Evolutionary conservation across 2,329 filamentous ascomycete species (phyloP).

Genomic region (Phialophora expanda): DNA sequence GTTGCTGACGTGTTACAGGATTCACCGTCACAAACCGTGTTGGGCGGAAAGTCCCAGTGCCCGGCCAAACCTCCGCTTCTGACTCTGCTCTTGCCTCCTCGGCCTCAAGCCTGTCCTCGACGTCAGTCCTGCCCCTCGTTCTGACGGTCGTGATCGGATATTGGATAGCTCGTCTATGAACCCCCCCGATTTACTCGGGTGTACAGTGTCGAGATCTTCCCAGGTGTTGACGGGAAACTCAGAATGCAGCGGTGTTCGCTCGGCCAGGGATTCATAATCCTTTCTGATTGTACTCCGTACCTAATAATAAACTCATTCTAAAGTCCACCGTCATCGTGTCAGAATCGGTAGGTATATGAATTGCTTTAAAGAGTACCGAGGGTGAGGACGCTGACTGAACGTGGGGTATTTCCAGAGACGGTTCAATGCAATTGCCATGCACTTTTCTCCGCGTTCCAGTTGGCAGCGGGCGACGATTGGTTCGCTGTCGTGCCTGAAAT

Average conservation of each 20-base stretch:
- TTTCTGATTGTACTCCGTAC: neutral
- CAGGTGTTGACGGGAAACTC: neutral
- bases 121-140: neutral
- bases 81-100: neutral
- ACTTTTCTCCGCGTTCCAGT: constrained; percentile 4
- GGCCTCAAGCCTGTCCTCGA: neutral
- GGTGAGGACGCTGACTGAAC: neutral
- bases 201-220: neutral
- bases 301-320: neutral
- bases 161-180: neutral
- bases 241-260: neutral
- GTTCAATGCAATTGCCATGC: neutral
- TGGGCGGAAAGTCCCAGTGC: neutral
- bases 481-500: neutral
- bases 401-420: constrained; percentile 4
- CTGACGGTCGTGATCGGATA: neutral
- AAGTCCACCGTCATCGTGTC: neutral
- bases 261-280: too few relatives aligned
- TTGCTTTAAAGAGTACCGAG: neutral
- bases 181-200: neutral
- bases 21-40: constrained; percentile 1
- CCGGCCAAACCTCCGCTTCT: neutral
- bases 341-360: neutral
- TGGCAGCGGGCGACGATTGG: neutral
- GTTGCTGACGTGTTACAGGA: constrained; percentile 3